Conservation (phyloP, 371 early-diverging fungal species). For the Saksenaea vasiformis region DNA sequence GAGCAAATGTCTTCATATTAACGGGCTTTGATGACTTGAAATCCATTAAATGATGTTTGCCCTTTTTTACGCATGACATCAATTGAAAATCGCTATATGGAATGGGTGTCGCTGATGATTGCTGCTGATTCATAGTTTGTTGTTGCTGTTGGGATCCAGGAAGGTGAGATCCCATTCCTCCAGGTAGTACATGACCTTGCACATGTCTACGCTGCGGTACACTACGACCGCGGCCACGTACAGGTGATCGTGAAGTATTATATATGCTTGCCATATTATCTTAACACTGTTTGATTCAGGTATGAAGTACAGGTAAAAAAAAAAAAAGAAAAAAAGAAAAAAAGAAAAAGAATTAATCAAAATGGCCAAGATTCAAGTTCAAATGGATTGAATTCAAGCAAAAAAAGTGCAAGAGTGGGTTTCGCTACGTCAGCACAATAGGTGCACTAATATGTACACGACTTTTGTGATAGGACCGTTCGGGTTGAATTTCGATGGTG, state of each 20-base stretch:
- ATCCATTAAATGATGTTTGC: conserved; percentile 69
- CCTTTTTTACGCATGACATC: conserved; percentile 51
- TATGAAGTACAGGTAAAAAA: not conserved
- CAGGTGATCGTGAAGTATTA: conserved; percentile 19
- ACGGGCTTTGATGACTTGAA: conserved; percentile 59
- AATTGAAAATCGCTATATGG: conserved; percentile 62
- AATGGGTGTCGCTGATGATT: conserved; percentile 13
- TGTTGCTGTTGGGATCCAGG: conserved; percentile 11
- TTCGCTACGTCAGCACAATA: no score
- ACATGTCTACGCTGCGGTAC: conserved; percentile 11
- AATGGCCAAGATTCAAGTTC: not conserved
- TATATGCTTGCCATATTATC: conserved; percentile 12
- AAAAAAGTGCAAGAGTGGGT: not conserved
- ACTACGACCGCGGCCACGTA: conserved; percentile 16
- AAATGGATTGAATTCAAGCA: not conserved
- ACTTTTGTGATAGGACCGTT: no score
- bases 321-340: not conserved
- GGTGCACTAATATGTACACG: no score
- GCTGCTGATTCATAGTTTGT: conserved; percentile 5
- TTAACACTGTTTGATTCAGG: not conserved
- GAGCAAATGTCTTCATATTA: conserved; percentile 56
- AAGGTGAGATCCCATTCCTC: conserved; percentile 14
- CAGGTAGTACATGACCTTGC: conserved; percentile 11
- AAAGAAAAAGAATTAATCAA: not conserved
- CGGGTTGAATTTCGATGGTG: no score